phyloP scores from a whole-genome alignment of 768 basidiomycete genomes.

The Mycena metata region DNA sequence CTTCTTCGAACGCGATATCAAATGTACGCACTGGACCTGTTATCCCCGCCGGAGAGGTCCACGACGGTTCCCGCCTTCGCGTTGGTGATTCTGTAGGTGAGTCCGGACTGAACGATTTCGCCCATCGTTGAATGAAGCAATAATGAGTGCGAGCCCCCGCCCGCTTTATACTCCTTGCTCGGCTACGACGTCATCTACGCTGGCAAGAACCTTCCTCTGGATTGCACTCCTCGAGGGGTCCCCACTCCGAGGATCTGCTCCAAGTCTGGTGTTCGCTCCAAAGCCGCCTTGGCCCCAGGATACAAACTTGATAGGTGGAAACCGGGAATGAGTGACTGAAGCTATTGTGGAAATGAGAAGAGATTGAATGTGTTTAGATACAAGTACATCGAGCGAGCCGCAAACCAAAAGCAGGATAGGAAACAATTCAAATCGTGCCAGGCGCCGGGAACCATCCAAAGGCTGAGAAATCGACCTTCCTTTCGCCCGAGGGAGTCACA shows the following conservation, averaged over 20 bases:
- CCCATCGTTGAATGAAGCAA: background rate
- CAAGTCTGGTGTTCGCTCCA: background rate
- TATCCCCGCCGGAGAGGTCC: constrained; percentile 69
- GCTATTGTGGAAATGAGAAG: too few species aligned
- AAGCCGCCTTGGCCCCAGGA: too few species aligned
- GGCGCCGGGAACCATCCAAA: constrained; percentile 79
- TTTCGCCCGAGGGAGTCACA: constrained; percentile 65
- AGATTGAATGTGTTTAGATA: too few species aligned
- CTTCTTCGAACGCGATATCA: background rate
- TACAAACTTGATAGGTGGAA: too few species aligned
- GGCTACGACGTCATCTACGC: constrained; percentile 3
- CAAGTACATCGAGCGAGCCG: too few species aligned
- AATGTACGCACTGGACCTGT: constrained; percentile 56
- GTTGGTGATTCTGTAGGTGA: constrained; percentile 63
- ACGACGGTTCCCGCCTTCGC: constrained; percentile 64
- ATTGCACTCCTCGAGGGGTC: constrained; percentile 1
- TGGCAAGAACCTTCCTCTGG: background rate
- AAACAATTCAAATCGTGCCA: constrained; percentile 19
- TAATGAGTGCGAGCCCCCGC: background rate
- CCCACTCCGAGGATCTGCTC: background rate
- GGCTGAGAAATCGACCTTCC: constrained; percentile 66
- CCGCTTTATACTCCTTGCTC: constrained; percentile 8
- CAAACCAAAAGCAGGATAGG: too few species aligned
- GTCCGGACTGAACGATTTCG: constrained; percentile 52
- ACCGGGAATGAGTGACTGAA: too few species aligned